A percentile compares a stretch with the other conserved stretches of the same genome.
Evolutionary conservation across 1,284 basidiomycete genomes (phyloP).

Genomic region (Cerioporus squamosus): DNA sequence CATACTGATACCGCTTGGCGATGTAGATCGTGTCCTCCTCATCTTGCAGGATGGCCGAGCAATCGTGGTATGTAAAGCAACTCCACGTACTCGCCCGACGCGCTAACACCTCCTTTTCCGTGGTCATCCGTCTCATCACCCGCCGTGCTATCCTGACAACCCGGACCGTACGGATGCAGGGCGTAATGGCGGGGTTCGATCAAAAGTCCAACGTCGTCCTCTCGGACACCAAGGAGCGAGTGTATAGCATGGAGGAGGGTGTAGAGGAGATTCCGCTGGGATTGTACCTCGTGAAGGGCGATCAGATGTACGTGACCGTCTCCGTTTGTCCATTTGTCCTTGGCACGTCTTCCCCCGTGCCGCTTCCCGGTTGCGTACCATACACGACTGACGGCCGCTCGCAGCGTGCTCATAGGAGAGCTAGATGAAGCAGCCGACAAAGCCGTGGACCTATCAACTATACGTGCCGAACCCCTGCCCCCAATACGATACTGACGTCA

Average conservation of each 20-base stretch:
- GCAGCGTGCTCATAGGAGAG: conserved; percentile 88
- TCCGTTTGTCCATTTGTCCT: background rate
- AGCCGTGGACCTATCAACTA: conserved; percentile 75
- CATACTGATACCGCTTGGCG: conserved; percentile 1
- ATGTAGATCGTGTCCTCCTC: conserved; percentile 78
- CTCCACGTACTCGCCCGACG: background rate
- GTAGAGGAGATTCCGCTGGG: conserved; percentile 97
- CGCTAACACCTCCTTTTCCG: background rate
- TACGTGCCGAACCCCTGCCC: conserved; percentile 88
- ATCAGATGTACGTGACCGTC: conserved; percentile 85
- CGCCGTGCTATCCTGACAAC: background rate
- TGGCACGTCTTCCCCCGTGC: background rate
- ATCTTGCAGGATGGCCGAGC: conserved; percentile 91
- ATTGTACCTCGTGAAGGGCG: conserved; percentile 95
- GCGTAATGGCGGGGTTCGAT: conserved; percentile 89
- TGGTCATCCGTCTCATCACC: background rate
- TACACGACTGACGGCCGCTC: background rate
- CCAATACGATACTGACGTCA: conserved; percentile 68
- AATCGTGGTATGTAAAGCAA: conserved; percentile 66
- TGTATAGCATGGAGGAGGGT: conserved; percentile 88
- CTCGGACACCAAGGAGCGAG: conserved; percentile 88
- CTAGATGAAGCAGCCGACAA: conserved; percentile 87
- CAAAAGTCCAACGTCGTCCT: conserved; percentile 93
- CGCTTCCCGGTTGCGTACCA: background rate
- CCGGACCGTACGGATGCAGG: conserved; percentile 49